Evolutionary conservation across 768 basidiomycete genomes (phyloP), one percentile per base, ranked within the genome.

Genomic region (Paxillus involutus): DNA sequence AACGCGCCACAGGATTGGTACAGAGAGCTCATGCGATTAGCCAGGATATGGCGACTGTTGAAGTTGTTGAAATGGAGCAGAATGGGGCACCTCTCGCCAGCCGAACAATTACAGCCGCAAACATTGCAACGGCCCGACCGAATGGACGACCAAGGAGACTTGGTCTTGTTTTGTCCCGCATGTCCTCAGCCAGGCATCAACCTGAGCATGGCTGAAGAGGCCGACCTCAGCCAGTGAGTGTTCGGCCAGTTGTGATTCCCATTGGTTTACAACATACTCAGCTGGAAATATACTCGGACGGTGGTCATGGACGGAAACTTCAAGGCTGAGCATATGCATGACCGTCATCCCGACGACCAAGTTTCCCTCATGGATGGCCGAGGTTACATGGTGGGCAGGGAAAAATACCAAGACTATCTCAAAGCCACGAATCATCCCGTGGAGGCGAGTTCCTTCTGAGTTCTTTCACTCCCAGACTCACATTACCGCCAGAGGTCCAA

Each of bases 221-320:
- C 21, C 21, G 21, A 21, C 69, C 64, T 3, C 67, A 68, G 14
- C 64, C 62, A 0, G 63, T 60, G 0, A 53, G 32, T 11, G 3
- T 12, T 24, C 2, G 4, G 4, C 6, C 6, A 3, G 26, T 26
- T 3, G 26, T 2, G 26, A 26, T 26, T 26, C 26, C 6, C 26
- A 26, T 5, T 26, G 26, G 4, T 26, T 26, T 26, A 26, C 26
- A 1, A 26, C 4, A 3, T 26, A 3, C 26, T 26, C 26, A 47
- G 44, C 6, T 57, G 51, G 52, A 57, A 42, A 16, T 50, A 50
- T 32, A 32, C 16, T 2, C 6, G 21, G 0, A 35, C 12, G 0
- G 13, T 63, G 16, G 55, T 63, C 3, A 49, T 63, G 37, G 65
- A 68, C 47, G 63, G 65, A 3, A 67, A 67, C 19, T 66, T 70